Percentiles rank a stretch among this genome's conserved stretches.
Conservation (phyloP, 768 basidiomycete species). For the Boletus rubropictus region DNA sequence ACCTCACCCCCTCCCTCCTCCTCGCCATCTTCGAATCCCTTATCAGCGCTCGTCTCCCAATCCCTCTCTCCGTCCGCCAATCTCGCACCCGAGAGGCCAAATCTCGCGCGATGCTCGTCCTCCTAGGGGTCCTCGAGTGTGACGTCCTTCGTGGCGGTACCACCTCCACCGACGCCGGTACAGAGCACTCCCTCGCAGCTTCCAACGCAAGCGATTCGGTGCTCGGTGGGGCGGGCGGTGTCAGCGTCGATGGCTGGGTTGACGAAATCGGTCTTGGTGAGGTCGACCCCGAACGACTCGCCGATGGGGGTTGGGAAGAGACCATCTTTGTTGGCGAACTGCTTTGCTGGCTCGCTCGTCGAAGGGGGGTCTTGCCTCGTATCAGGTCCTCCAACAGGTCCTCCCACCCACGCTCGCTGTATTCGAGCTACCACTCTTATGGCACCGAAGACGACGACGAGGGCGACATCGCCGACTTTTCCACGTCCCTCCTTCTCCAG, state of each 20-base stretch:
- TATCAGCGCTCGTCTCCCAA: constrained; percentile 48
- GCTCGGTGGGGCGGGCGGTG: constrained; percentile 14
- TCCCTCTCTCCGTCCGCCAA: constrained; percentile 31
- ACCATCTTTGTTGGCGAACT: constrained; percentile 60
- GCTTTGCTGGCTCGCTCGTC: constrained; percentile 62
- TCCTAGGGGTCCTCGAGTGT: constrained; percentile 65
- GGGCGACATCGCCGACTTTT: constrained; percentile 16
- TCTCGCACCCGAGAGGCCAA: constrained; percentile 37
- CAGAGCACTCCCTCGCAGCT: constrained; percentile 3
- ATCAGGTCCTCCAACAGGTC: constrained; percentile 1
- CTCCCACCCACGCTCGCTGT: constrained; percentile 13
- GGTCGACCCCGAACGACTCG: constrained; percentile 61
- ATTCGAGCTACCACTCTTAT: constrained; percentile 18
- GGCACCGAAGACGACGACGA: constrained; percentile 18
- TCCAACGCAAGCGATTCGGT: constrained; percentile 28
- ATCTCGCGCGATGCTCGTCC: constrained; percentile 65
- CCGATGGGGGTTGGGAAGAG: constrained; percentile 60
- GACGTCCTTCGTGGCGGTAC: constrained; percentile 57
- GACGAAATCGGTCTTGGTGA: constrained; percentile 58
- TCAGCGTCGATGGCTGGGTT: constrained; percentile 29
- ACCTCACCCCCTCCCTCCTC: constrained; percentile 68
- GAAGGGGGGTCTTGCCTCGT: constrained; percentile 32
- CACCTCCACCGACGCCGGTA: background rate
- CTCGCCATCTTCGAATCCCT: constrained; percentile 65
- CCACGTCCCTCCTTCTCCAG: constrained; percentile 22